Base-by-base conservation (phyloP, 2,329 filamentous ascomycete genomes). In the Aspergillus tanneri region DNA sequence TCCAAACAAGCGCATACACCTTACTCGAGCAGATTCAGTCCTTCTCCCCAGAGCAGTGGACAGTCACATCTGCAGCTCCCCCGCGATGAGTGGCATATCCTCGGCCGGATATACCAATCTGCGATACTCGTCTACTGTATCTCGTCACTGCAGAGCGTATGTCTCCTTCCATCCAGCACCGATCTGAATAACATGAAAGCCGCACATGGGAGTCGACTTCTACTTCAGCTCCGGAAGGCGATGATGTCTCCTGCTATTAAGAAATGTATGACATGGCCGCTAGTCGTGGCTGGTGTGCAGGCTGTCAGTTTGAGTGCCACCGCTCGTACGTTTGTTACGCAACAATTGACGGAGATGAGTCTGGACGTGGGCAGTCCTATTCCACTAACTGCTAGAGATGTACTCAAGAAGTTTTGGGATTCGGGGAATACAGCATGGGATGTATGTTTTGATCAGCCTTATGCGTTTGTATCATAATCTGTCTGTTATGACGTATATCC, bases 51-150 rank as follows among this genome's bases (percentile, higher is more conserved):
- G 32, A 43, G 18, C 7, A 44, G 9, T 47, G 48, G 48, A 23
- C 39, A 2, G 22, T 16, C 4, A 34, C 44, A n/a, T n/a, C 18
- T 27, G 24, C 25, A 8, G 9, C 4, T 3, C 14, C 24, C 16
- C 25, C 37, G 38, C 8, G 34, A 43, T 2, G 38, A 44, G 21
- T 49, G 43, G 45, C 12, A 38, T 5, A 23, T 47, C 1, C 39
- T 50, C 6, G 48, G 38, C 22, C 45, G 45, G n/a, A 39, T 50
- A 14, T 50, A 50, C 22, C 44, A 32, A 34, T 50, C 43, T 2
- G 34, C 48, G 14, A 24, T 50, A 8, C 23, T 39, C 9, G 24
- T 50, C 11, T 50, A 47, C 38, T 43, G 48, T 19, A 43, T 47
- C 18, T 24, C 45, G 2, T 47, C 48, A 4, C 32, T 50, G 2